These are phyloP conservation scores for Colletotrichum spinosum DNA, from an alignment of 2,329 filamentous ascomycete genomes.

Conservation along the genomic window DNA sequence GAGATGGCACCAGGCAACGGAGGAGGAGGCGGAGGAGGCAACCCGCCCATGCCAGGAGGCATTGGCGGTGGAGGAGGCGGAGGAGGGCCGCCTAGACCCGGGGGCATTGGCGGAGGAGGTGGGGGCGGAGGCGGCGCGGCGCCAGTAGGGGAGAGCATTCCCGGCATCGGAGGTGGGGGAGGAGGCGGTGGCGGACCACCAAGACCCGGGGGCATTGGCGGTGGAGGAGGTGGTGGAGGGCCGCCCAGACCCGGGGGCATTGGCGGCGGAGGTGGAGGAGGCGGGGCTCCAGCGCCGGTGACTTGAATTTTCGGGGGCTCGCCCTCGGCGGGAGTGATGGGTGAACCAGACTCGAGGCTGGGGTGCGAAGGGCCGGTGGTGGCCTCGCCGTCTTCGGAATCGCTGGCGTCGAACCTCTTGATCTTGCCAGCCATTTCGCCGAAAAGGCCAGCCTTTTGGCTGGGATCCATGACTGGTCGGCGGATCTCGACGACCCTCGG, in stretches of 20 bases:
- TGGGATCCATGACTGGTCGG: conserved; percentile 74
- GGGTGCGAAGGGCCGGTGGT: conserved; percentile 82
- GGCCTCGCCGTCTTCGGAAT: conserved; percentile 77
- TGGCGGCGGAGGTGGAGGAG: conserved; percentile 54
- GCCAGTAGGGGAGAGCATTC: conserved; percentile 48
- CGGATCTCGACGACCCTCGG: conserved; percentile 83
- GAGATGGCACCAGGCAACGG: conserved; percentile 72
- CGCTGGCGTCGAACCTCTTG: conserved; percentile 78
- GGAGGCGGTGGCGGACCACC: conserved; percentile 58
- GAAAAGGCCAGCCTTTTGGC: conserved; percentile 74
- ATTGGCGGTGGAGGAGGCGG: conserved; percentile 63
- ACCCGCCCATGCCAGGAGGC: conserved; percentile 53
- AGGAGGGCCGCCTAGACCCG: conserved; percentile 52
- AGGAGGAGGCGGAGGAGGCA: conserved; percentile 59
- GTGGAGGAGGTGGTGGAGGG: conserved; percentile 60
- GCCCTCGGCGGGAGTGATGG: conserved; percentile 72
- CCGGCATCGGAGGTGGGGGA: conserved; percentile 61
- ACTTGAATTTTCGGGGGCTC: conserved; percentile 72
- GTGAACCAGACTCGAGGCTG: conserved; percentile 78
- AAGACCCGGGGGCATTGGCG: conserved; percentile 47
- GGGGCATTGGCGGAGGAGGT: conserved; percentile 55
- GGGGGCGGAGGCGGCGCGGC: conserved; percentile 65
- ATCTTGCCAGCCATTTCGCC: conserved; percentile 81
- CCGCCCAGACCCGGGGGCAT: conserved; percentile 53
- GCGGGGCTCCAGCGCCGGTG: conserved; percentile 52